phyloP scores from a whole-genome alignment of 2,329 filamentous ascomycete species.

The Fusarium citri region DNA sequence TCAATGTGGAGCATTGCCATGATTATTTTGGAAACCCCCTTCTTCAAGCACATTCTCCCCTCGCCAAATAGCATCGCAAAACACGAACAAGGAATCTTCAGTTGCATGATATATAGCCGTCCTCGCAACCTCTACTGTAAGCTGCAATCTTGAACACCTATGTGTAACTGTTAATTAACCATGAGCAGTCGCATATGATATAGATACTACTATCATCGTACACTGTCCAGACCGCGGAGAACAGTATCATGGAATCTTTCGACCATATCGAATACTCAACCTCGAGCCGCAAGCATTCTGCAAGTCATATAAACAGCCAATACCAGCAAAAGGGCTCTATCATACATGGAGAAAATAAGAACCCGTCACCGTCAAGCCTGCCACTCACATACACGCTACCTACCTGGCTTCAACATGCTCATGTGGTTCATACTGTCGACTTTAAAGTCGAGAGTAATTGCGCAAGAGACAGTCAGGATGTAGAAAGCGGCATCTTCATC shows the following conservation, averaged over 20 bases:
- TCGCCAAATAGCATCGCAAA: background rate
- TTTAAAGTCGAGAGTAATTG: conserved; percentile 4
- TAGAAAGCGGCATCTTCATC: conserved; percentile 37
- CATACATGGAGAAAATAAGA: background rate
- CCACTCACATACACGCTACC: background rate
- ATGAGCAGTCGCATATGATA: background rate
- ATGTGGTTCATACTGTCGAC: conserved; percentile 32
- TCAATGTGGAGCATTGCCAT: background rate
- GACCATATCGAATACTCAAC: background rate
- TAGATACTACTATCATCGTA: background rate
- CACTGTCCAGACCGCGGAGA: background rate
- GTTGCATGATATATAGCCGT: background rate
- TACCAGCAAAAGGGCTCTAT: background rate
- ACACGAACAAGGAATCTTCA: background rate
- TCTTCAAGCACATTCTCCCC: background rate
- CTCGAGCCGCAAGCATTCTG: background rate
- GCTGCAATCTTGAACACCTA: background rate
- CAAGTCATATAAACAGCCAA: no score
- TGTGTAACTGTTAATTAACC: background rate
- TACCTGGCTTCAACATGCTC: conserved; percentile 29
- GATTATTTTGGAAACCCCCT: background rate
- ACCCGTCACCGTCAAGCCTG: background rate
- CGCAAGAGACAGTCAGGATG: background rate
- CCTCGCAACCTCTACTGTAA: background rate
- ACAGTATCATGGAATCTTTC: background rate